phyloP scores from a whole-genome alignment of 176 grass and related monocot species.

The Aegilops speltoides region DNA sequence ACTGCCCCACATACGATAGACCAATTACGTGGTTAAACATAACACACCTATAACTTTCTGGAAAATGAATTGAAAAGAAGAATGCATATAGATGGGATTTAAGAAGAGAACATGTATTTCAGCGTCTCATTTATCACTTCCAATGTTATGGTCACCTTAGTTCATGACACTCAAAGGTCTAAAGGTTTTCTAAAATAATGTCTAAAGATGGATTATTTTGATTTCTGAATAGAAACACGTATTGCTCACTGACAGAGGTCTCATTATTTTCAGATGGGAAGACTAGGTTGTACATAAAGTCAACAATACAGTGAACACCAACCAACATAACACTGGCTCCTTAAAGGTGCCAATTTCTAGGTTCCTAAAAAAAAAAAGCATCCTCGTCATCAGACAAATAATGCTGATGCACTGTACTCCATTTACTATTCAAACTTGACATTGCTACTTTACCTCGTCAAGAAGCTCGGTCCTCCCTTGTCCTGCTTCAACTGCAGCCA shows the following conservation, averaged over 20 bases:
- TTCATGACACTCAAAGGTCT: not conserved
- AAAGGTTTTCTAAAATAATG: not conserved
- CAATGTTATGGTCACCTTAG: not conserved
- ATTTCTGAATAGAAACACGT: not conserved
- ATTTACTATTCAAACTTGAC: constrained; percentile 18
- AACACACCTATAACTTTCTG: not conserved
- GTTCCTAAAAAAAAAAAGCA: constrained; percentile 13
- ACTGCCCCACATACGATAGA: not conserved
- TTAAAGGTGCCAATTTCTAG: not conserved
- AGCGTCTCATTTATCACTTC: not conserved
- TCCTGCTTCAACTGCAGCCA: constrained; percentile 90
- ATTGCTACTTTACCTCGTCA: constrained; percentile 74
- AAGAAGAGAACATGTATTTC: not conserved
- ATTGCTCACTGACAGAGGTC: not conserved
- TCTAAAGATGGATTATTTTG: not conserved
- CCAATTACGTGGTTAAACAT: not conserved
- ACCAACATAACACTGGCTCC: not conserved
- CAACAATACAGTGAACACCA: not conserved
- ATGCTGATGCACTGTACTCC: constrained; percentile 21
- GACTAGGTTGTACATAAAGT: not conserved
- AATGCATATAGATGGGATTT: not conserved
- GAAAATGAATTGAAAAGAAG: not conserved
- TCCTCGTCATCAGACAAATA: constrained; percentile 27
- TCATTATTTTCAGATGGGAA: constrained; percentile 19
- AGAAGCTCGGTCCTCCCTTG: constrained; percentile 83